Conservation (phyloP, 2,329 filamentous ascomycete genomes). For the Trichoderma polysporum region DNA sequence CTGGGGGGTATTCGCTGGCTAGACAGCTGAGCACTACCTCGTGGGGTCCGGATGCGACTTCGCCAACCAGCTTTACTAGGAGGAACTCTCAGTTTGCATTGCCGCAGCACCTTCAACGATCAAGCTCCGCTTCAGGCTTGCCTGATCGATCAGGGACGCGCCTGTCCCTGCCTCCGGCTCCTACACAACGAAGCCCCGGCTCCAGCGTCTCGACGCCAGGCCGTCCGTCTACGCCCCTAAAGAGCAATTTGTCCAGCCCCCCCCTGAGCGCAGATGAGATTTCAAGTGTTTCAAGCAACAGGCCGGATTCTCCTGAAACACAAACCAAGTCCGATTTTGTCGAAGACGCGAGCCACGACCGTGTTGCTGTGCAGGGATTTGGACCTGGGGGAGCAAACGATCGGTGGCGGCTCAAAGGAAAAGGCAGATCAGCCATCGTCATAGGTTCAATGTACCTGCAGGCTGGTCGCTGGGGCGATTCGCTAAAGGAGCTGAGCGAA, state of each 20-base stretch:
- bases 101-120: conserved; percentile 45
- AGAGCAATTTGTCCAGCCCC: conserved; percentile 49
- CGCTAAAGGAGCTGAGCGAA: conserved; percentile 78
- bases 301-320: conserved; percentile 44
- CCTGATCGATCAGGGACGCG: conserved; percentile 63
- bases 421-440: conserved; percentile 74
- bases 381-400: conserved; percentile 70
- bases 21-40: conserved; percentile 42
- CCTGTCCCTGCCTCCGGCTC: conserved; percentile 78
- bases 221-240: conserved; percentile 52
- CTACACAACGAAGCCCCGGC: conserved; percentile 44
- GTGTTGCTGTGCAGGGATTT: conserved; percentile 69
- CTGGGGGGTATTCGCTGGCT: conserved; percentile 51
- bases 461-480: conserved; percentile 86
- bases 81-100: conserved; percentile 57
- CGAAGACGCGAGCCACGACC: conserved; percentile 52
- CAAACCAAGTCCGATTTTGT: conserved; percentile 39
- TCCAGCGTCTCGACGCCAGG: conserved; percentile 48
- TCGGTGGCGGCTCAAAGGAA: conserved; percentile 75
- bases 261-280: conserved; percentile 51
- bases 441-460: conserved; percentile 84
- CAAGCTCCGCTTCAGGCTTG: conserved; percentile 53
- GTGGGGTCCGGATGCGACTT: conserved; percentile 43
- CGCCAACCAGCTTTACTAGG: conserved; percentile 40
- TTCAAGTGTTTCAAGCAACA: conserved; percentile 36